Evolutionary conservation across 805 yeast genomes (phyloP).

Genomic region (Wickerhamomyces bisporus): DNA sequence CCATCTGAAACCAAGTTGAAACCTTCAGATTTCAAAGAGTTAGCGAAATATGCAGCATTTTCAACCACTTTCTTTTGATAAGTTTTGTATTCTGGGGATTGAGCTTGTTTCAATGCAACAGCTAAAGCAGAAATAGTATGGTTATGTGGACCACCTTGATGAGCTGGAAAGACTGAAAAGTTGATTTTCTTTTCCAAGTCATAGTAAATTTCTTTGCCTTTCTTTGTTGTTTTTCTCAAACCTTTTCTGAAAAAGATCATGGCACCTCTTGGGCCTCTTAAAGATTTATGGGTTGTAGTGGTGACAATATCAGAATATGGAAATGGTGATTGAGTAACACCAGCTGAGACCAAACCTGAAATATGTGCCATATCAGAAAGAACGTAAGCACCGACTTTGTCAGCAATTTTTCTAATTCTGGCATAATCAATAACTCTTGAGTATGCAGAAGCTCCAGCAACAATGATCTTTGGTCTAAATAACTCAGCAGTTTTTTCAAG

Average conservation of each 20-base stretch:
- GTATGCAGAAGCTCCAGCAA: slow-evolving; percentile 97
- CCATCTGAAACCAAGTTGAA: slow-evolving; percentile 83
- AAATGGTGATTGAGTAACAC: slow-evolving; percentile 90
- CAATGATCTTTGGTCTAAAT: slow-evolving; percentile 91
- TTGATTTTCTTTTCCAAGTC: slow-evolving; percentile 90
- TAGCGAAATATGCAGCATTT: slow-evolving; percentile 76
- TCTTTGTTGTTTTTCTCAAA: slow-evolving; percentile 71
- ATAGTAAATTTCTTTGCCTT: slow-evolving; percentile 79
- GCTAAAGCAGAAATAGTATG: slow-evolving; percentile 96
- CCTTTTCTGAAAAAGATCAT: slow-evolving; percentile 97
- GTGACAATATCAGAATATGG: slow-evolving; percentile 93
- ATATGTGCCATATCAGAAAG: slow-evolving; percentile 97
- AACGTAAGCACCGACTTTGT: slow-evolving; percentile 88
- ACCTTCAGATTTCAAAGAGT: slow-evolving; percentile 58
- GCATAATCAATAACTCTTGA: slow-evolving; percentile 85
- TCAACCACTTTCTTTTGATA: slow-evolving; percentile 81
- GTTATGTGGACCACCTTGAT: slow-evolving; percentile 99
- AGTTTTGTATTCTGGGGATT: slow-evolving; percentile 78
- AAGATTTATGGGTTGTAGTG: slow-evolving; percentile 95
- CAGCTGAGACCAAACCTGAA: slow-evolving; percentile 93
- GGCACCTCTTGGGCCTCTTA: slow-evolving; percentile 99
- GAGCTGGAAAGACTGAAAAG: slow-evolving; percentile 98
- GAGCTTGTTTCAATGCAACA: slow-evolving; percentile 89
- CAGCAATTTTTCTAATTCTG: slow-evolving; percentile 87
- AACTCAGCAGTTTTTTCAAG: slow-evolving; percentile 76